These are phyloP conservation scores for Phanerochaete sordida DNA, from an alignment of 768 basidiomycete genomes.

Conservation along the genomic window DNA sequence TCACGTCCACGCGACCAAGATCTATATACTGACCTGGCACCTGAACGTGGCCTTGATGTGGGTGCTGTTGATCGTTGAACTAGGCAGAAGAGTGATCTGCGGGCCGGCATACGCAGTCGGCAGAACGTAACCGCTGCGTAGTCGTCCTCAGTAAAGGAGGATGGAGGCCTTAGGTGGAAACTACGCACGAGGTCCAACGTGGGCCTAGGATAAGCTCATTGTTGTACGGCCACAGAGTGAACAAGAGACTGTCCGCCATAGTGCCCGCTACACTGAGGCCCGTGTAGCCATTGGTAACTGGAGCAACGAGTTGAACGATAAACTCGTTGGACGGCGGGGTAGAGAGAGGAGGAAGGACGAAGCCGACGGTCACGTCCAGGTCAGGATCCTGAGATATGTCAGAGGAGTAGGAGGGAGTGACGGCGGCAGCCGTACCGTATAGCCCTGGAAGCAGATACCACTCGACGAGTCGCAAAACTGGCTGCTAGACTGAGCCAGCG, in stretches of 20 bases:
- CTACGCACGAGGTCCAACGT: constrained; percentile 24
- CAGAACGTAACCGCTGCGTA: constrained; percentile 23
- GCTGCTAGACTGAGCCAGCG: constrained; percentile 15
- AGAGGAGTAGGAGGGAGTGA: too few relatives aligned
- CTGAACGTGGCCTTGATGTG: constrained; percentile 27
- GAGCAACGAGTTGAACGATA: constrained; percentile 24
- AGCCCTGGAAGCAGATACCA: constrained; percentile 21
- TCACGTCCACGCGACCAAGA: too few relatives aligned
- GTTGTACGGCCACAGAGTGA: constrained; percentile 25
- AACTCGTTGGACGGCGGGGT: constrained; percentile 23
- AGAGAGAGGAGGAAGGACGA: constrained; percentile 22
- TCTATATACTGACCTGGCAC: constrained; percentile 21
- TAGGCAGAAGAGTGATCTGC: constrained; percentile 22
- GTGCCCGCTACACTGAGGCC: constrained; percentile 25
- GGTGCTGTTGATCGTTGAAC: constrained; percentile 23
- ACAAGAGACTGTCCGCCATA: constrained; percentile 27
- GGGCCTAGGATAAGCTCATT: constrained; percentile 21
- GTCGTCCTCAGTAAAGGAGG: neutral
- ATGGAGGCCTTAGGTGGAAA: neutral
- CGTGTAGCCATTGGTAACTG: constrained; percentile 23
- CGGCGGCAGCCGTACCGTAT: constrained; percentile 10
- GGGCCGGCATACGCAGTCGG: constrained; percentile 22
- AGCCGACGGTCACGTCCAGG: constrained; percentile 22
- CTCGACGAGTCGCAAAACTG: constrained; percentile 21
- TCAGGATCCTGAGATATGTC: constrained; percentile 14